Percentiles rank a stretch among this genome's conserved stretches.
phyloP scores from a whole-genome alignment of 495 filamentous ascomycete species.

The Opeltia flavorubescens region DNA sequence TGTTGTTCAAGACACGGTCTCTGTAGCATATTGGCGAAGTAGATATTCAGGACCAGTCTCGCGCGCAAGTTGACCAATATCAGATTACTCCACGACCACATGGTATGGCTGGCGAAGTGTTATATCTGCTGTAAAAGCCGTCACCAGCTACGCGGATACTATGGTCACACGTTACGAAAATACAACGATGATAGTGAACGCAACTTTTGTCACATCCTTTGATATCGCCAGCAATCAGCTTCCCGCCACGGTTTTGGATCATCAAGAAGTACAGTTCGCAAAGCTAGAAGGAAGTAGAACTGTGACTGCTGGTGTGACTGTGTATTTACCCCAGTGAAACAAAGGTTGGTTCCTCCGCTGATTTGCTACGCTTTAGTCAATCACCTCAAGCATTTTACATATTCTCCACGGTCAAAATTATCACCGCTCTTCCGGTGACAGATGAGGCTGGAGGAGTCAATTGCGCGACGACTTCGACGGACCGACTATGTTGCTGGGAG shows the following conservation, averaged over 20 bases:
- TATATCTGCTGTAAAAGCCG: background rate
- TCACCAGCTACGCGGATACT: constrained; percentile 2
- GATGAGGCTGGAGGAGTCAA: background rate
- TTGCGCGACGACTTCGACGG: constrained; percentile 1
- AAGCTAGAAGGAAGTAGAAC: background rate
- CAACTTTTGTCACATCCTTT: background rate
- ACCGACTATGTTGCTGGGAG: background rate
- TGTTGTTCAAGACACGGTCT: background rate
- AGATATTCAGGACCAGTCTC: no score
- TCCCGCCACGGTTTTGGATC: no score
- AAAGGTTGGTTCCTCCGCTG: no score
- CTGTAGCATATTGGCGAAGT: background rate
- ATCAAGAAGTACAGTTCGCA: background rate
- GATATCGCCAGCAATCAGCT: background rate
- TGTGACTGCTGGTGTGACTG: background rate
- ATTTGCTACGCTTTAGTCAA: background rate
- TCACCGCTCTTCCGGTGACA: background rate
- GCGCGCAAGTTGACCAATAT: no score
- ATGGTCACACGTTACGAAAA: background rate
- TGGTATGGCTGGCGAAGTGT: background rate
- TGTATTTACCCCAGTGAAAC: background rate
- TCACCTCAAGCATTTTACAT: background rate
- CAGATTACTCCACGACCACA: background rate
- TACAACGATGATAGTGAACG: background rate
- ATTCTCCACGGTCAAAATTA: background rate